Evolutionary conservation across 1,284 basidiomycete species (phyloP), one percentile per base, ranked within the genome.

Genomic region (Earliella scabrosa): DNA sequence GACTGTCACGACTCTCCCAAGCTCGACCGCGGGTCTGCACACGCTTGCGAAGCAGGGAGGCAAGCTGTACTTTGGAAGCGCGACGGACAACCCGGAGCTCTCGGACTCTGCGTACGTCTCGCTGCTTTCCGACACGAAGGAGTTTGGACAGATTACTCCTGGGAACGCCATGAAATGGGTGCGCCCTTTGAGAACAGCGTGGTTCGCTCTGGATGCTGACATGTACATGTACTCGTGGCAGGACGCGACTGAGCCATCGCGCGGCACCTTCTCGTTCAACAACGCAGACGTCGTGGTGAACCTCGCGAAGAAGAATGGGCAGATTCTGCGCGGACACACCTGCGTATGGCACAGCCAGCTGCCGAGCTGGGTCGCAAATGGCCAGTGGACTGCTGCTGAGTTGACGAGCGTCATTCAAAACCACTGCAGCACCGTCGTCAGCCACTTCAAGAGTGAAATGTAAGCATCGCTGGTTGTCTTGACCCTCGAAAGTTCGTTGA

Each of bases 101-200:
- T 74, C 66, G 4, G 79, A 86, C 60, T 61, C 69, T 0, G 62
- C 78, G 8, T 86, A 84, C 63, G 70, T 76, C 39, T 56, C 65
- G 10, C 70, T 70, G 55, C 69, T 83, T 51, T 73, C 72, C 56
- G 75, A 83, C 61, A 73, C 66, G 34, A 66, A 66, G 4, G 73
- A 78, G 52, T 85, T 84, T 58, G 74, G 73, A 29, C 79, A 82
- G 58, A 71, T 83, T 40, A 84, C 82, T 3, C 75, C 82, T 4
- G 80, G 74, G 8, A 83, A 83, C 64, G 79, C 76, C 57, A 80
- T 82, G 81, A 83, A 82, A 77, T 83, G 82, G 82, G 80, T 78
- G 48, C 18, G 71, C 50, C 11, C 27, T n/a, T 23, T 32, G 41
- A n/a, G 38, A 13, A 3, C 39, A 9, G 29, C 18, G 18, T 13